Evolutionary conservation across 2,329 filamentous ascomycete species (phyloP).

Genomic region (Monilinia fructigena): DNA sequence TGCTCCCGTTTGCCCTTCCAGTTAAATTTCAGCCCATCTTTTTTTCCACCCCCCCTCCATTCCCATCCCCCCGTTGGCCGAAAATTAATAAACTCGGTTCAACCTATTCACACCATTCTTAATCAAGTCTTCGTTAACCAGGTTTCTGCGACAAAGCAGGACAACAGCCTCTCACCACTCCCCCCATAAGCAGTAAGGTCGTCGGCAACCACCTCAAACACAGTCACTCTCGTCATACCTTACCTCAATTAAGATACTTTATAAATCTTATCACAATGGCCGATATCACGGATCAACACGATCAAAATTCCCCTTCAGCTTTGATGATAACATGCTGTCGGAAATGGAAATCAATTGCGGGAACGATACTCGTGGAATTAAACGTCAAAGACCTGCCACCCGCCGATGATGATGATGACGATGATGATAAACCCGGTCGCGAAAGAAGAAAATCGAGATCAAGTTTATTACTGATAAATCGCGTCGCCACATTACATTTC

Average conservation of each 20-base stretch:
- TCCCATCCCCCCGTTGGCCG: background rate
- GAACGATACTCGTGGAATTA: conserved; percentile 75
- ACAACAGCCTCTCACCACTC: conserved; percentile 36
- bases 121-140: conserved; percentile 39
- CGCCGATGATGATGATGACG: conserved; percentile 92
- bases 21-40: conserved; percentile 22
- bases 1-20: conserved; percentile 16
- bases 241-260: conserved; percentile 25
- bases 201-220: conserved; percentile 41
- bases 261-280: conserved; percentile 55
- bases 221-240: conserved; percentile 42
- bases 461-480: conserved; percentile 99
- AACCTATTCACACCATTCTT: conserved; percentile 38
- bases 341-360: conserved; percentile 64
- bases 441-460: conserved; percentile 99
- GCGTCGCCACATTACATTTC: conserved; percentile 99
- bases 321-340: conserved; percentile 72
- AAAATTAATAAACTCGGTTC: conserved; percentile 29
- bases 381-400: conserved; percentile 81
- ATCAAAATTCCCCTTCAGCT: conserved; percentile 71
- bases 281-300: conserved; percentile 77
- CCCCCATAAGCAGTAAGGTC: conserved; percentile 42
- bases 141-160: conserved; percentile 40
- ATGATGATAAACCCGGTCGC: conserved; percentile 95
- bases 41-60: background rate